Percentiles rank a stretch among this genome's conserved stretches.
These are phyloP conservation scores for Sugiyamaella grinbergsii DNA, from an alignment of 1,139 yeast genomes.

Conservation along the genomic window DNA sequence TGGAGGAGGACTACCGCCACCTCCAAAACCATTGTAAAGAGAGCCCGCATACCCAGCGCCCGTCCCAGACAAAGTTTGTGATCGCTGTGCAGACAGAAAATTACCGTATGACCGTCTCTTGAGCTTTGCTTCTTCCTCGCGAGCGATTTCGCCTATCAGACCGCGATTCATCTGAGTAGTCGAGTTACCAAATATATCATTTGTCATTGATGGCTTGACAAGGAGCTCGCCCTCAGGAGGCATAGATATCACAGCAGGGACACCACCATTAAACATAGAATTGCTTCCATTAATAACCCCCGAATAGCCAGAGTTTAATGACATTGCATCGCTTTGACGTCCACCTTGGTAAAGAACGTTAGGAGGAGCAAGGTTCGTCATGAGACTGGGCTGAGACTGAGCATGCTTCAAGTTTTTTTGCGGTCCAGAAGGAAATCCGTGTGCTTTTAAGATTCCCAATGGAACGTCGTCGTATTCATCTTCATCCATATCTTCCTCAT, in stretches of 20 bases:
- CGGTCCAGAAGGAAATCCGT: constrained; percentile 42
- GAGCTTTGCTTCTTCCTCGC: constrained; percentile 44
- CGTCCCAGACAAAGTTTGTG: constrained; percentile 18
- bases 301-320: constrained; percentile 23
- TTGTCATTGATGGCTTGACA: constrained; percentile 32
- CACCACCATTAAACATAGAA: constrained; percentile 13
- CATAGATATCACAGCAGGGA: constrained; percentile 21
- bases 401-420: constrained; percentile 18
- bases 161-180: constrained; percentile 39
- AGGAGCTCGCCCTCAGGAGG: constrained; percentile 17
- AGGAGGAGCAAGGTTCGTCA: constrained; percentile 7
- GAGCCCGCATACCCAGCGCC: constrained; percentile 21
- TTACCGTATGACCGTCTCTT: constrained; percentile 35
- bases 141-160: constrained; percentile 46
- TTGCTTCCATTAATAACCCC: constrained; percentile 1
- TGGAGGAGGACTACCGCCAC: constrained; percentile 11
- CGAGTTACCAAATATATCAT: constrained; percentile 33
- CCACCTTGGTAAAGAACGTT: constrained; percentile 14
- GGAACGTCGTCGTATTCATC: constrained; percentile 48
- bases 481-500: constrained; percentile 37
- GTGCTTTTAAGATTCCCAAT: constrained; percentile 46
- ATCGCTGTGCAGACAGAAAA: constrained; percentile 19
- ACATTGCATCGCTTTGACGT: constrained; percentile 18
- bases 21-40: constrained; percentile 21
- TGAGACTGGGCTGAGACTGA: constrained; percentile 32